phyloP scores from a whole-genome alignment of 2,329 filamentous ascomycete species.

The Metarhizium brunneum region DNA sequence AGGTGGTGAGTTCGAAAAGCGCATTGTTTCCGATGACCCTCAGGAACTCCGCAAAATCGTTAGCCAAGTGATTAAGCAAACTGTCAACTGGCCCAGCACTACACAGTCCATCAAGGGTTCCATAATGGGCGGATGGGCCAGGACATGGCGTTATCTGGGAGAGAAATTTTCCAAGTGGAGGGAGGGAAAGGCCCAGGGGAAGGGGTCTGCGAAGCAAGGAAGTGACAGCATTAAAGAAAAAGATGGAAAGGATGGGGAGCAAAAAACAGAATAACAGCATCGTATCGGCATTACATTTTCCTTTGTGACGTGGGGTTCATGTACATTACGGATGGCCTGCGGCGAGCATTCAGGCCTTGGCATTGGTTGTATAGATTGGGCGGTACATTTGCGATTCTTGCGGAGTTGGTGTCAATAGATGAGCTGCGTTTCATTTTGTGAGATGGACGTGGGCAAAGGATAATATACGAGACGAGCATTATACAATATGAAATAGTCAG shows the following conservation, averaged over 20 bases:
- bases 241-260: not conserved
- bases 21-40: slow-evolving; percentile 64
- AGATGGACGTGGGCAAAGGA: too few species aligned
- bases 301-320: not conserved
- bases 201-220: slow-evolving; percentile 10
- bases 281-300: not conserved
- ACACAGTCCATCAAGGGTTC: slow-evolving; percentile 78
- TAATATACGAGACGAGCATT: too few species aligned
- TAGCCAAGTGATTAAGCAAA: slow-evolving; percentile 70
- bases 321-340: not conserved
- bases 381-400: not conserved
- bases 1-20: slow-evolving; percentile 76
- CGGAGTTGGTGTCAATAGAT: not conserved
- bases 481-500: too few species aligned
- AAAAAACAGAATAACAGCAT: not conserved
- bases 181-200: slow-evolving; percentile 27
- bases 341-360: not conserved
- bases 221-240: not conserved
- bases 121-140: slow-evolving; percentile 64
- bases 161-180: slow-evolving; percentile 70
- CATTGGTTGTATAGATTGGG: not conserved
- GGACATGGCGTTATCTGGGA: slow-evolving; percentile 64
- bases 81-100: slow-evolving; percentile 86
- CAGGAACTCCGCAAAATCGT: slow-evolving; percentile 62
- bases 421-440: not conserved